These are phyloP conservation scores for Clohesyomyces aquaticus DNA, from an alignment of 495 filamentous ascomycete genomes.

Conservation along the genomic window DNA sequence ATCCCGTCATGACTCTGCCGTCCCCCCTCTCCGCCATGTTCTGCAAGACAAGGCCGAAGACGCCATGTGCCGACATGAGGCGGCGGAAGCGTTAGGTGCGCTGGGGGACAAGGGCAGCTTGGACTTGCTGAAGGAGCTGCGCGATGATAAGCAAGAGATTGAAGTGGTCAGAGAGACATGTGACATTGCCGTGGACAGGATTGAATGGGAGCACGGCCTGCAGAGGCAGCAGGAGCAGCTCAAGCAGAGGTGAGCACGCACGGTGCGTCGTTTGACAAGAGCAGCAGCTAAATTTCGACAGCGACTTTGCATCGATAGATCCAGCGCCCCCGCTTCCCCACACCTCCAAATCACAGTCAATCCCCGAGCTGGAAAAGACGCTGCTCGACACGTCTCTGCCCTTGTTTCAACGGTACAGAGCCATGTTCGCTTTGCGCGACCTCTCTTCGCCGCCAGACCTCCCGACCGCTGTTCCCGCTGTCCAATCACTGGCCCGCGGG, in stretches of 20 bases:
- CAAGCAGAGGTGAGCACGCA: slow-evolving; percentile 65
- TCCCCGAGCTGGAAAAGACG: slow-evolving; percentile 72
- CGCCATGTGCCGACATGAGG: slow-evolving; percentile 95
- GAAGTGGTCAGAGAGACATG: slow-evolving; percentile 92
- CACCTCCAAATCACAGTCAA: slow-evolving; percentile 55
- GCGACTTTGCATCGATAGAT: slow-evolving; percentile 94
- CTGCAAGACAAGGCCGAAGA: slow-evolving; percentile 79
- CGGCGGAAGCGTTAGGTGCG: slow-evolving; percentile 91
- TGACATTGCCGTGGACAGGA: slow-evolving; percentile 91
- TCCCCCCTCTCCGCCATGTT: slow-evolving; percentile 73
- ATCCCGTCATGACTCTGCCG: slow-evolving; percentile 72
- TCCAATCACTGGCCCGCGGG: slow-evolving; percentile 83
- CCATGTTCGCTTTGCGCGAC: slow-evolving; percentile 96
- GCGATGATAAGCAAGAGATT: slow-evolving; percentile 70
- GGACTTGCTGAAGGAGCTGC: slow-evolving; percentile 68
- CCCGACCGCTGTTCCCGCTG: slow-evolving; percentile 79
- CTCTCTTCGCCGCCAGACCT: slow-evolving; percentile 89
- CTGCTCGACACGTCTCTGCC: slow-evolving; percentile 77
- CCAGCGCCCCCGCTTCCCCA: slow-evolving; percentile 86
- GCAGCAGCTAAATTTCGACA: slow-evolving; percentile 47
- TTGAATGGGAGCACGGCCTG: slow-evolving; percentile 87
- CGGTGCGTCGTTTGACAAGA: background rate
- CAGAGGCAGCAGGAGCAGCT: slow-evolving; percentile 72
- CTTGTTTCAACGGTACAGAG: slow-evolving; percentile 90
- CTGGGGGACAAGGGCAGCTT: slow-evolving; percentile 74